A percentile compares a stretch with the other conserved stretches of the same genome.
phyloP scores from a whole-genome alignment of 148 eudicot genomes.

The Rhododendron griersonianum region DNA sequence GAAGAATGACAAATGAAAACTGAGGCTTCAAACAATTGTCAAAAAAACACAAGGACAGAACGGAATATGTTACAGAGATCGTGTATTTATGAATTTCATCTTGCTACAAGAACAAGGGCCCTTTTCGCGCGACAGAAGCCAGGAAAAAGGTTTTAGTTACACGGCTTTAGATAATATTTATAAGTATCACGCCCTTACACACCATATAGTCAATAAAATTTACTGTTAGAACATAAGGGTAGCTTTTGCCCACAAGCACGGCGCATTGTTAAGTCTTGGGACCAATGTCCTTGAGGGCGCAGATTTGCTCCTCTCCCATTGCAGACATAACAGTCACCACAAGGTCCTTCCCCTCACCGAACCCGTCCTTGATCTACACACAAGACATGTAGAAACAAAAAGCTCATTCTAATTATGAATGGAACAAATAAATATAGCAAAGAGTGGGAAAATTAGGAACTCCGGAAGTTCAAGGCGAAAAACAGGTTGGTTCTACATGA shows the following conservation, averaged over 20 bases:
- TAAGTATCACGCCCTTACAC: neutral
- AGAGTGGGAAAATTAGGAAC: neutral
- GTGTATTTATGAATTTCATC: slow-evolving; percentile 5
- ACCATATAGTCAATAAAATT: neutral
- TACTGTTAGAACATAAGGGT: neutral
- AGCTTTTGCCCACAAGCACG: neutral
- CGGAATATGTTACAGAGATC: neutral
- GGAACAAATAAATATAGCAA: neutral
- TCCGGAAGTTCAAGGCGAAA: neutral
- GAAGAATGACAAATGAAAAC: neutral
- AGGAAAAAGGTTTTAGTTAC: neutral
- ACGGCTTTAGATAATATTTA: neutral
- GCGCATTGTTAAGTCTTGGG: neutral
- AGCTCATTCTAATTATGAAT: neutral
- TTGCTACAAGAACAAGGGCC: neutral
- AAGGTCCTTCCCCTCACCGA: slow-evolving; percentile 28
- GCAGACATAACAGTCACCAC: slow-evolving; percentile 27
- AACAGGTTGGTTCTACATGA: neutral
- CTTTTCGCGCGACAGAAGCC: neutral
- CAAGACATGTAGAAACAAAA: neutral
- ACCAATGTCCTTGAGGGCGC: slow-evolving; percentile 28
- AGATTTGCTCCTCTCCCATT: slow-evolving; percentile 34
- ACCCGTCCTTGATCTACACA: slow-evolving; percentile 18
- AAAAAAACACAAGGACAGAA: neutral
- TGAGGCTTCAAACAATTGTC: neutral